Evolutionary conservation across 148 eudicot species (phyloP).

Genomic region (Fagopyrum tataricum): DNA sequence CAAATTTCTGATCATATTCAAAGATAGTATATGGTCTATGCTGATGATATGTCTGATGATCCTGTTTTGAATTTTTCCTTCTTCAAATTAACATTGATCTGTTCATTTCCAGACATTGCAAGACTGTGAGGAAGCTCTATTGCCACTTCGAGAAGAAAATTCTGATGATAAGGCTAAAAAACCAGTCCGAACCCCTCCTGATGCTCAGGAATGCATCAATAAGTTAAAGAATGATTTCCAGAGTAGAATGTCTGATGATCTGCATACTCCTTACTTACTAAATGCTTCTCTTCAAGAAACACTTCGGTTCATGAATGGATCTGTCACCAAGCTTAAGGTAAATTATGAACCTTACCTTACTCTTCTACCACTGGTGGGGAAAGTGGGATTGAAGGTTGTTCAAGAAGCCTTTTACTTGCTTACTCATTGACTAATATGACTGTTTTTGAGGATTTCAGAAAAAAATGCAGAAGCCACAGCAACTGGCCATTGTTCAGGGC

Average conservation of each 20-base stretch:
- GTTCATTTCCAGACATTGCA: slow-evolving; percentile 45
- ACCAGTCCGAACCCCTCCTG: slow-evolving; percentile 28
- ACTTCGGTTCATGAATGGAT: slow-evolving; percentile 43
- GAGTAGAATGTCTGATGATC: slow-evolving; percentile 59
- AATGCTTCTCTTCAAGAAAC: slow-evolving; percentile 59
- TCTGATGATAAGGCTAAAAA: slow-evolving; percentile 26
- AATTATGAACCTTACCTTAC: neutral
- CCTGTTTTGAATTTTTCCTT: neutral
- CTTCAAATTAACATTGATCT: neutral
- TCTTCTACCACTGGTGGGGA: neutral
- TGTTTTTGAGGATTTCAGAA: slow-evolving; percentile 42
- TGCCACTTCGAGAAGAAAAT: slow-evolving; percentile 26
- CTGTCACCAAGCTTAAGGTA: slow-evolving; percentile 56
- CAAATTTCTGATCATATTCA: too few species aligned
- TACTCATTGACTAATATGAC: neutral
- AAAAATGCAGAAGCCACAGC: slow-evolving; percentile 51
- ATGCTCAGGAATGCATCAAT: slow-evolving; percentile 43
- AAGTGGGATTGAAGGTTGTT: neutral
- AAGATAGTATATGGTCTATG: too few species aligned
- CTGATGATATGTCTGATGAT: neutral
- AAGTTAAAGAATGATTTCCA: slow-evolving; percentile 48
- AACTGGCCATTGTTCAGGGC: slow-evolving; percentile 30
- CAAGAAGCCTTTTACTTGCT: neutral
- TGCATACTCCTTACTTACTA: slow-evolving; percentile 62
- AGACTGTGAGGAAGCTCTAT: slow-evolving; percentile 54